phyloP scores from a whole-genome alignment of 2,329 filamentous ascomycete genomes.

The Byssoonygena ceratinophila region DNA sequence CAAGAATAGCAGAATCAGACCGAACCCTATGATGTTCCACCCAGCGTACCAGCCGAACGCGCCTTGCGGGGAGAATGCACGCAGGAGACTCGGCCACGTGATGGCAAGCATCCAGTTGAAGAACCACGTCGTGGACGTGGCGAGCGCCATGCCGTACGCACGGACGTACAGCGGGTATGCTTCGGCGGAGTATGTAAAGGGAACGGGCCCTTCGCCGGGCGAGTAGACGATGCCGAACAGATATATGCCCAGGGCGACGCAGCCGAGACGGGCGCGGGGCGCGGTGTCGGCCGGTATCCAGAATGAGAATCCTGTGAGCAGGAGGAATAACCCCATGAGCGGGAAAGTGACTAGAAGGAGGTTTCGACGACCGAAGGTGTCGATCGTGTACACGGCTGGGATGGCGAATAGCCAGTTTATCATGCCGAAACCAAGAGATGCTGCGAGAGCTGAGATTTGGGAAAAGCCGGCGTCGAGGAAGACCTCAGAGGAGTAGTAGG shows the following conservation, averaged over 20 bases:
- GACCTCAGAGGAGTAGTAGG: slow-evolving; percentile 52
- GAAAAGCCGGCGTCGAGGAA: slow-evolving; percentile 46
- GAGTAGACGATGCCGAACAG: slow-evolving; percentile 39
- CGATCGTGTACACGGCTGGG: slow-evolving; percentile 55
- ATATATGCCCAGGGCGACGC: slow-evolving; percentile 37
- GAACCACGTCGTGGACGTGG: slow-evolving; percentile 53
- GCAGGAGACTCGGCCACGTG: slow-evolving; percentile 44
- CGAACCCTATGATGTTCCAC: slow-evolving; percentile 38
- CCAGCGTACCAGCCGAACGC: slow-evolving; percentile 44
- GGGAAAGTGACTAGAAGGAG: slow-evolving; percentile 55
- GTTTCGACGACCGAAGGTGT: slow-evolving; percentile 56
- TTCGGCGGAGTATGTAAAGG: slow-evolving; percentile 58
- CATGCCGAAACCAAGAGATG: slow-evolving; percentile 51
- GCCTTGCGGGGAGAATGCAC: slow-evolving; percentile 41
- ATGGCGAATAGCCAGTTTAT: slow-evolving; percentile 57
- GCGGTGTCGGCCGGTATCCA: slow-evolving; percentile 35
- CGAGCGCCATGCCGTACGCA: slow-evolving; percentile 51
- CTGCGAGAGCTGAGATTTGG: slow-evolving; percentile 43
- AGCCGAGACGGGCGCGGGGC: slow-evolving; percentile 30
- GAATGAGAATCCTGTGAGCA: slow-evolving; percentile 46
- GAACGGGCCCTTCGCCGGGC: slow-evolving; percentile 54
- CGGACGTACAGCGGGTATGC: slow-evolving; percentile 56
- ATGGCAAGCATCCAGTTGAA: slow-evolving; percentile 47
- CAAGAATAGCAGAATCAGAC: slow-evolving; percentile 35
- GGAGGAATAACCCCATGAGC: slow-evolving; percentile 47